Base-by-base conservation (phyloP, 2,329 filamentous ascomycete genomes). In the Ophiocordyceps robertsii region DNA sequence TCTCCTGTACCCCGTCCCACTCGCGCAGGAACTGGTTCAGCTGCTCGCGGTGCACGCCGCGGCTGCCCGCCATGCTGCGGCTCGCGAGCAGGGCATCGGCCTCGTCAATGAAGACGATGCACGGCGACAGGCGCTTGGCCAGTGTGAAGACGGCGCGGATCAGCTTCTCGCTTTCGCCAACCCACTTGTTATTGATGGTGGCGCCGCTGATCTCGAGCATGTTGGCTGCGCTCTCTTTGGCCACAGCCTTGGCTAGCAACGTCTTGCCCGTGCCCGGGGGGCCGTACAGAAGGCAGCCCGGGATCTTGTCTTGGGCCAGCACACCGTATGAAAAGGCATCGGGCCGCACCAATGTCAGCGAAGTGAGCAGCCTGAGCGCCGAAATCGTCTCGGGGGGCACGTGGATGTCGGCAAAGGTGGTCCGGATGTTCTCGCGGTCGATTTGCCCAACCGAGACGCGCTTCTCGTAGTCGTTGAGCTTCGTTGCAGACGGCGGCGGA, bases 301-400 rank as follows among this genome's bases (percentile, higher is more conserved):
- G 85, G 39, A 98, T 93, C 52, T 87, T 84, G 56, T 96, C 89
- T 1, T 80, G 86, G 2, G 88, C 84, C 12, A 98, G 73, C 4
- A 98, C 86, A 61, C 92, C 92, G 52, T 98, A 98, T 11, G 80
- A 81, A 63, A 96, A 98, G n/a, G 89, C 90, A 47, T 96, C 89
- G 0, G 92, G 92, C 0, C 90, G 80, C 40, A 86, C 70, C 6
- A 98, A 70, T 0, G 89, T 92, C 16, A 98, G 69, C 1, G 85
- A 86, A 0, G 92, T 98, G 40, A 96, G 72, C 6, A 87, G 86
- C 58, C 90, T 88, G 43, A 98, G 71, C 1, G 89, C 84, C 19
- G 92, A 85, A 29, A 93, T 83, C 2, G 87, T 95, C 46, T 89
- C 86, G 0, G 72, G 63, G 0, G 88, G 80, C 2, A 82, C 87